phyloP scores from a whole-genome alignment of 179 eudicot species.

The Silene coronaria region DNA sequence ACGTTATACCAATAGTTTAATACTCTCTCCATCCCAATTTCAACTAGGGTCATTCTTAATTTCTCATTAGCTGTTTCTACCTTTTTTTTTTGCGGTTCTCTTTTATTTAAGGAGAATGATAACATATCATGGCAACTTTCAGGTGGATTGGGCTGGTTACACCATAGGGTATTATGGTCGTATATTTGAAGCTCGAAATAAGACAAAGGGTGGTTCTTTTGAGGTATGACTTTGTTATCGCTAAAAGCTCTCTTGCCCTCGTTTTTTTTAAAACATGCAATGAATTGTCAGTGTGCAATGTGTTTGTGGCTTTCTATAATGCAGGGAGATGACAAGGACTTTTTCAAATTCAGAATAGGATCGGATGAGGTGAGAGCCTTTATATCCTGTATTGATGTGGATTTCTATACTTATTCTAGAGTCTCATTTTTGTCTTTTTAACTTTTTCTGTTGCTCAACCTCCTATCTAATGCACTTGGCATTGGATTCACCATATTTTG shows the following conservation, averaged over 20 bases:
- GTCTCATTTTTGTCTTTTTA: not conserved
- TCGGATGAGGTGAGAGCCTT: constrained; percentile 57
- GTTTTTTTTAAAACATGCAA: not conserved
- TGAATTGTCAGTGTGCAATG: constrained; percentile 4
- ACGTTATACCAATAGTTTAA: no score
- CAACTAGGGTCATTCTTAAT: not conserved
- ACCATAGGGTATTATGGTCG: constrained; percentile 98
- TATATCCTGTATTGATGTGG: not conserved
- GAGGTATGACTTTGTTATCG: constrained; percentile 46
- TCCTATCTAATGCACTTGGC: not conserved
- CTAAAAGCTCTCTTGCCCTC: constrained; percentile 1
- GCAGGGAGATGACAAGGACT: constrained; percentile 86
- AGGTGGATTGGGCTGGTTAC: constrained; percentile 99
- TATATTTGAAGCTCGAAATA: constrained; percentile 97
- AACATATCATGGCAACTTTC: constrained; percentile 15
- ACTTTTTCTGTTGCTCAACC: not conserved
- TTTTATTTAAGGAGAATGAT: not conserved
- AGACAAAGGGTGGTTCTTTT: constrained; percentile 96
- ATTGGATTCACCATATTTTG: not conserved
- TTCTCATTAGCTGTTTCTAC: not conserved
- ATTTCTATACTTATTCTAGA: not conserved
- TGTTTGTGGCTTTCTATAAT: constrained; percentile 19
- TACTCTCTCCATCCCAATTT: no score
- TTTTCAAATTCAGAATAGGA: constrained; percentile 78
- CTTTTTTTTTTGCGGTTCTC: not conserved